phyloP scores from a whole-genome alignment of 805 yeast species.

The Myxozyma kluyveri region DNA sequence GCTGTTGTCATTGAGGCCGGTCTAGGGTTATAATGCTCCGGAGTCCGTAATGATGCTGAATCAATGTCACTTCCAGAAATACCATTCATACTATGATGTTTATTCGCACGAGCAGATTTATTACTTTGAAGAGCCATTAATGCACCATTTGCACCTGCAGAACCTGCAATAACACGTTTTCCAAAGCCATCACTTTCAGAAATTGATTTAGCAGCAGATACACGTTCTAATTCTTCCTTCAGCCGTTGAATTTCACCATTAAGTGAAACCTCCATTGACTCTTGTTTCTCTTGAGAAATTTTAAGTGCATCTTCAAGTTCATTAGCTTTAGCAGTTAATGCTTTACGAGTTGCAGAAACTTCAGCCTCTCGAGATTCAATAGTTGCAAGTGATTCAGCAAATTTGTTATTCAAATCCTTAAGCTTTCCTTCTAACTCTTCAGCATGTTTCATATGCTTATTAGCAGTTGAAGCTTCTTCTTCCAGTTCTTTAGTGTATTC shows the following conservation, averaged over 20 bases:
- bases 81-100: constrained; percentile 20
- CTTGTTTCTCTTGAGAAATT: constrained; percentile 21
- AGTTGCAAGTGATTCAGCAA: constrained; percentile 32
- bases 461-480: constrained; percentile 30
- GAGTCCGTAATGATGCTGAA: constrained; percentile 11
- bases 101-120: constrained; percentile 15
- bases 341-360: constrained; percentile 13
- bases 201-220: neutral
- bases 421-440: constrained; percentile 22
- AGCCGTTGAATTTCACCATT: constrained; percentile 32
- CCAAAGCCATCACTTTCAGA: neutral
- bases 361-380: constrained; percentile 25
- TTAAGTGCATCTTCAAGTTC: constrained; percentile 19
- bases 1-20: constrained; percentile 27
- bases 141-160: neutral
- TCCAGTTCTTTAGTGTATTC: constrained; percentile 33
- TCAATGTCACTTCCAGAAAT: constrained; percentile 14
- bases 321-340: constrained; percentile 14
- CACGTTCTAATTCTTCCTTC: constrained; percentile 36
- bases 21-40: constrained; percentile 34
- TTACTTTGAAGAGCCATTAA: constrained; percentile 4
- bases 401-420: constrained; percentile 24
- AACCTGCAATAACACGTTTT: neutral
- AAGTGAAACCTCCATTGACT: constrained; percentile 26
- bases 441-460: constrained; percentile 22